Percentiles rank a stretch among this genome's conserved stretches.
phyloP scores from a whole-genome alignment of 495 filamentous ascomycete species.

The Aspergillus heteromorphus region DNA sequence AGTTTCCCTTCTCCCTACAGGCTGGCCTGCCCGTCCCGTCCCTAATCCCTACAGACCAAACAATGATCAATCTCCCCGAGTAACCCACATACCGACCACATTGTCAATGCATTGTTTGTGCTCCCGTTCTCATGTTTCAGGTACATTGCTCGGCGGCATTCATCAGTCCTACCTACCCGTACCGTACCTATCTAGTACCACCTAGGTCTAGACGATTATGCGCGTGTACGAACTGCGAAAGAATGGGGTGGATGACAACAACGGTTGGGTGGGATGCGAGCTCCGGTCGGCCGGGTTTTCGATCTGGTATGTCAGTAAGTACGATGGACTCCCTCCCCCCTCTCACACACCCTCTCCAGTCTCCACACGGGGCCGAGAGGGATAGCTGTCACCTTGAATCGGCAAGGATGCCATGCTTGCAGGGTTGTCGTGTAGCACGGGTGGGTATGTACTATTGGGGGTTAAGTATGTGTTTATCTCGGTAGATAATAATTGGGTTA shows the following conservation, averaged over 20 bases:
- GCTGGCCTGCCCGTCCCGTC: not conserved
- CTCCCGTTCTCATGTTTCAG: constrained; percentile 4
- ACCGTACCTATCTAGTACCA: not conserved
- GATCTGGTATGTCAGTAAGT: not conserved
- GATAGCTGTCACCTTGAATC: not conserved
- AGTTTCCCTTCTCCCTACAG: not conserved
- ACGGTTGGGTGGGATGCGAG: not conserved
- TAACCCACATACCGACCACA: constrained; percentile 1
- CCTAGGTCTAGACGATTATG: no score
- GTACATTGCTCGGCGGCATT: constrained; percentile 7
- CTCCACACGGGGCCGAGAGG: not conserved
- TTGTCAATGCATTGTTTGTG: not conserved
- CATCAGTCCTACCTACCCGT: not conserved
- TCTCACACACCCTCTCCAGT: not conserved
- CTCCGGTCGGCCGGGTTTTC: not conserved
- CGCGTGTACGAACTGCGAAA: not conserved
- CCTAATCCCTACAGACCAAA: not conserved
- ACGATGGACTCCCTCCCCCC: not conserved
- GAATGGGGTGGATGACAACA: not conserved
- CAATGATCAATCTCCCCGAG: not conserved
- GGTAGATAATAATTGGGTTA: not conserved
- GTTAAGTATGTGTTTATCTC: no score
- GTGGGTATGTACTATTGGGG: not conserved
- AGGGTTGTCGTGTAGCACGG: no score
- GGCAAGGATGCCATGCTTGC: no score